Percentiles rank a stretch among this genome's conserved stretches.
phyloP scores from a whole-genome alignment of 805 yeast genomes.

The Saturnispora quitensis region DNA sequence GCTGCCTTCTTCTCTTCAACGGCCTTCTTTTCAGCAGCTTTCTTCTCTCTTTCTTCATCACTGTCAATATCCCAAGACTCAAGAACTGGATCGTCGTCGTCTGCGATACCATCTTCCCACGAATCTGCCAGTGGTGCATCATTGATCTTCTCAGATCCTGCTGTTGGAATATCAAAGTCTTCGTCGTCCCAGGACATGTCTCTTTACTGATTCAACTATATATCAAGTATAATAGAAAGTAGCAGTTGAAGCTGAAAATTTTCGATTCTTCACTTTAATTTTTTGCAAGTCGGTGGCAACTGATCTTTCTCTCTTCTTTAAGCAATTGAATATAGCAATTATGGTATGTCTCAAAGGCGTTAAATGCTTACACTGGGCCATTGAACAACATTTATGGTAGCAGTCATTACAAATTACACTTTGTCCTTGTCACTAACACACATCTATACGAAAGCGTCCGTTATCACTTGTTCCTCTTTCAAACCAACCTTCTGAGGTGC shows the following conservation, averaged over 20 bases:
- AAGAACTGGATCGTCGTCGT: conserved; percentile 66
- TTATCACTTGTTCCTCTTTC: conserved; percentile 48
- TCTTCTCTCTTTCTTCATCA: conserved; percentile 42
- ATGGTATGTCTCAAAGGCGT: not conserved
- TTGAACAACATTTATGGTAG: not conserved
- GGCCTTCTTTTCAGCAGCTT: conserved; percentile 11
- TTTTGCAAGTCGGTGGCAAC: not conserved
- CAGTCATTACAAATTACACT: not conserved
- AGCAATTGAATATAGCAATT: not conserved
- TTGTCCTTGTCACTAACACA: not conserved
- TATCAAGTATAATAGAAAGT: not conserved
- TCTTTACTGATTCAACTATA: not conserved
- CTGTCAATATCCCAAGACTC: conserved; percentile 87
- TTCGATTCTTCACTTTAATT: not conserved
- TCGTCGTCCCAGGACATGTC: conserved; percentile 62
- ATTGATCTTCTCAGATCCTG: not conserved
- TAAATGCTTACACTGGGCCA: not conserved
- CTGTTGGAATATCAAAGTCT: conserved; percentile 65
- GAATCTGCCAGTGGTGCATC: conserved; percentile 40
- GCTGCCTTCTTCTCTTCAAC: conserved; percentile 25
- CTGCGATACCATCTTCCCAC: conserved; percentile 65
- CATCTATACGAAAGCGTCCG: conserved; percentile 18
- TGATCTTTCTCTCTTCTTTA: not conserved
- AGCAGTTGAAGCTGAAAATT: not conserved
- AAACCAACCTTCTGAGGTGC: conserved; percentile 36